Base-by-base conservation (phyloP, 768 basidiomycete species). In the Hericium rajendrae region DNA sequence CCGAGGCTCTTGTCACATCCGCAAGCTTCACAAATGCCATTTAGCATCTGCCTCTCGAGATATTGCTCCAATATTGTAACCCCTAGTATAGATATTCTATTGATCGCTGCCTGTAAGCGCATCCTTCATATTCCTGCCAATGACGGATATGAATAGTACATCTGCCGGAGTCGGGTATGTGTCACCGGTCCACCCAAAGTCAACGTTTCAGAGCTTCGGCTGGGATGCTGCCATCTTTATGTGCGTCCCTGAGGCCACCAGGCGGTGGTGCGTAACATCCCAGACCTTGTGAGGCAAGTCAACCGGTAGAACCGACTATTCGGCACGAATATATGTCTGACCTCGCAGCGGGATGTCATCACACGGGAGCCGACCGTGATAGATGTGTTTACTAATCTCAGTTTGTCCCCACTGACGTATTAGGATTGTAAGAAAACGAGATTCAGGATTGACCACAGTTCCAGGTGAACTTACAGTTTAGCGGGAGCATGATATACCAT, bases 401-500 rank as follows among this genome's bases (percentile, higher is more conserved):
- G 39, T 16, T 41, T 40, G 22, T 22, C 50, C 6, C 56, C 50
- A 13, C 56, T 51, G 16, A 37, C 8, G 22, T 46, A 10, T 32
- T 10, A 6, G n/a, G 13, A 46, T 20, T 20, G 22, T 15, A n/a
- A 16, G 39, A 11, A 1, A 8, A 39, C 15, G 38, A 10, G 8
- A 2, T 38, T 4, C 10, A 3, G 2, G 28, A 13, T n/a, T 15
- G 8, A 9, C 2, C 4, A 48, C 15, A 48, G 15, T n/a, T 11
- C 16, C 15, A 16, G 9, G 9, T 12, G 48, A 37, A 50, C 49
- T 20, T 41, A 57, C 56, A 26, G 20, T 15, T 15, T 15, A 20
- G 56, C 56, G 2, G 56, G 56, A 6, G 56, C 48, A 51, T 57
- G 56, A 26, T 57, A 57, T 3, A 28, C 16, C 56, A 57, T 43